These are phyloP conservation scores for carrot (Daucus carota) DNA, from an alignment of 129 eudicot species.

Conservation along the genomic window DH1_v3.0 NC_030389.2:38045501-38046000, in stretches of 20 bases:
- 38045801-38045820: conserved; percentile 20
- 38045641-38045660: conserved; percentile 21
- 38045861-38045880: conserved; percentile 26
- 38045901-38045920: not conserved
- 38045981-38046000: too few relatives aligned
- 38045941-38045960: too few relatives aligned
- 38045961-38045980: too few relatives aligned
- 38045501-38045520: conserved; percentile 17
- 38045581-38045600: not conserved
- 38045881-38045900: not conserved
- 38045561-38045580: conserved; percentile 11
- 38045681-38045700: conserved; percentile 17
- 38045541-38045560: conserved; percentile 15
- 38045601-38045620: not conserved
- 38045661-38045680: conserved; percentile 14
- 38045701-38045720: conserved; percentile 22
- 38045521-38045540: conserved; percentile 14
- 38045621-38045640: conserved; percentile 8
- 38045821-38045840: conserved; percentile 29
- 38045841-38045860: conserved; percentile 27
- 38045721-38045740: conserved; percentile 22
- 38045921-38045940: not conserved
- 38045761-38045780: conserved; percentile 19
- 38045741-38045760: conserved; percentile 21
- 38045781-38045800: conserved; percentile 20